Base-by-base conservation (phyloP, 1,139 yeast genomes). In the Kodamaea alishanica region DNA sequence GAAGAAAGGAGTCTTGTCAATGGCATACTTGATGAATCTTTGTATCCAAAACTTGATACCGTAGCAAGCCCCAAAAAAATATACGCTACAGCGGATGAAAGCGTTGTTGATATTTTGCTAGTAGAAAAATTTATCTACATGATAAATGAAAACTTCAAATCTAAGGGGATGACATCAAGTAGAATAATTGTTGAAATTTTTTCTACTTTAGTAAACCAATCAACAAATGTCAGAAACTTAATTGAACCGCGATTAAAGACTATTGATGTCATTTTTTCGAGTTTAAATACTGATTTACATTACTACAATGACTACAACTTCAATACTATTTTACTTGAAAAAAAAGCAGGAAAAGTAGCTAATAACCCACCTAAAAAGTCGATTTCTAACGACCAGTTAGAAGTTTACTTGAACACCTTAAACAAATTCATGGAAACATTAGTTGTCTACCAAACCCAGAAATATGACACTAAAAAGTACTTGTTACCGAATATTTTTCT, bases 41-140 rank as follows among this genome's bases (percentile, higher is more conserved):
- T 47, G 41, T 41, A 41, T 34, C 44, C 51, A 11, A 26, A 28
- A 24, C 41, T 32, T 11, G 11, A 35, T 37, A 20, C 28, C 37
- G 33, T 6, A 10, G 11, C 34, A 25, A 35, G 36, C 35, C 24
- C 12, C 27, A 33, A 28, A 32, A 31, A 12, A 28, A 38, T 24
- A 26, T 25, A 33, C 10, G 31, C 31, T 9, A 15, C 28, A 6
- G 35, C 31, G 10, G 48, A 44, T 25, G 40, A 46, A 8, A 40
- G 37, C n/a, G 44, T 56, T 9, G 46, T 61, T 4, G 66, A 61
- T 41, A 51, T 54, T 11, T 39, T 45, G 45, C 49, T 63, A 33
- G 51, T 63, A n/a, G 70, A 65, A 32, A 60, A 58, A 32, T 58
- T 69, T 41, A 58, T 71, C 32, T 65, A 52, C 49, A 65, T 63